Percentiles rank a stretch among this genome's conserved stretches.
Evolutionary conservation across 352 stramenopile species (phyloP).

Genomic region (Globisporangium emineosum): DNA sequence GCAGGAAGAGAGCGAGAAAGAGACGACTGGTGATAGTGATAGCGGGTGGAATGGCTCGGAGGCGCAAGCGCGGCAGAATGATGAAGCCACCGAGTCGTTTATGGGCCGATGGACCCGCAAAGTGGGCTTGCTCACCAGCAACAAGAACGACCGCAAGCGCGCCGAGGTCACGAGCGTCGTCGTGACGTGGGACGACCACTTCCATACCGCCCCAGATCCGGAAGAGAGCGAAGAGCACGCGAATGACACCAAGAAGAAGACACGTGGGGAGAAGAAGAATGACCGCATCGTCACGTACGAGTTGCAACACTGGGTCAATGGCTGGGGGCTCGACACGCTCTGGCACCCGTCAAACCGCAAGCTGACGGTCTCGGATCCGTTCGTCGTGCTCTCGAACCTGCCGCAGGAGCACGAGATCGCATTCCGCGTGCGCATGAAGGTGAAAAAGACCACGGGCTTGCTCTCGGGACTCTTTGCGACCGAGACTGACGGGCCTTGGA

Average conservation of each 20-base stretch:
- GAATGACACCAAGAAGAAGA: background rate
- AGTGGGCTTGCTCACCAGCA: background rate
- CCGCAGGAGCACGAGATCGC: conserved; percentile 47
- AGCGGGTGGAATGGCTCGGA: conserved; percentile 14
- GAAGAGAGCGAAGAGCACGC: background rate
- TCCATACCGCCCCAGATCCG: conserved; percentile 18
- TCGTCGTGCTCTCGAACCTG: conserved; percentile 52
- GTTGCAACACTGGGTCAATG: conserved; percentile 67
- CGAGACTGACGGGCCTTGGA: conserved; percentile 59
- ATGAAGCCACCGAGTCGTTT: conserved; percentile 6
- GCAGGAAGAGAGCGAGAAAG: background rate
- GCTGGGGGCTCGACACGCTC: conserved; percentile 58
- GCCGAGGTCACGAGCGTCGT: conserved; percentile 47
- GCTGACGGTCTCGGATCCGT: conserved; percentile 44
- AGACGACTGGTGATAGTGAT: background rate
- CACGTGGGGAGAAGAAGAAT: no score
- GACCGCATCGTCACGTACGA: conserved; percentile 37
- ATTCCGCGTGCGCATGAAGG: conserved; percentile 60
- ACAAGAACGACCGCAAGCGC: conserved; percentile 12
- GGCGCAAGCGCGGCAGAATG: background rate
- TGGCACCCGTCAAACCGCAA: conserved; percentile 56
- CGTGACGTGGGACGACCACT: conserved; percentile 67
- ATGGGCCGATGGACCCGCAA: conserved; percentile 14
- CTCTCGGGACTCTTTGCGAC: conserved; percentile 49
- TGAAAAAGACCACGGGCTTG: conserved; percentile 27